Evolutionary conservation across 2,329 filamentous ascomycete species (phyloP), one percentile per base, ranked within the genome.

Genomic region (Raffaelea deltoideospora): DNA sequence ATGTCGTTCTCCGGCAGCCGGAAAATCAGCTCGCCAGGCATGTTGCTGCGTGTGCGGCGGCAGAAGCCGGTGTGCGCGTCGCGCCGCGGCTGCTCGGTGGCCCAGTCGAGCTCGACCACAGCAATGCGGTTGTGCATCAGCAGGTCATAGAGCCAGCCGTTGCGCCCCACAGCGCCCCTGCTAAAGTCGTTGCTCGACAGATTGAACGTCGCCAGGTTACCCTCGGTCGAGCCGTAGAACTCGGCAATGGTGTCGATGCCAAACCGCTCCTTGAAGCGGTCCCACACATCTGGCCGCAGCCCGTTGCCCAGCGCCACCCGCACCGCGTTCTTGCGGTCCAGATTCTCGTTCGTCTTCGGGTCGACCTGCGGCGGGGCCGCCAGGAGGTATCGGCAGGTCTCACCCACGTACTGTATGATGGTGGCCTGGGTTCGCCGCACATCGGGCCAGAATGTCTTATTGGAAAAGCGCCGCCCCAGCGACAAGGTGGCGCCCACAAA

Each of bases 381-480:
- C 10, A 92, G 65, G 4, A 92, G 68, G 53, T 93, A 93, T 6
- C 85, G 77, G 44, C 84, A 79, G 1, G 83, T 88, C 55, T 93
- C 85, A 36, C 85, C 85, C 13, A 93, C 85, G 51, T 93, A 93
- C 52, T 92, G 84, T 42, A 92, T 78, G 4, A 76, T 66, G 1
- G 81, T 90, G 17, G 84, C 79, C 9, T 77, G 61, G 34, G 69
- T 71, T 31, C 69, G 67, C n/a, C 79, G 70, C 14, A 79, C 78
- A 37, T 88, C 81, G 14, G 71, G 61, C 79, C 83, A 90, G 57
- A 88, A 90, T 1, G 64, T 72, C 42, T 69, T 70, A 3, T 79
- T 80, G 3, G 80, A 86, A 60, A 93, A 92, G 48, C 79, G 82
- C 46, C 72, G 75, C 33, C 81, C 80, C 14, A 93, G 58, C 20